A percentile compares a stretch with the other conserved stretches of the same genome.
These are phyloP conservation scores for Maudiozyma humilis DNA, from an alignment of 1,139 yeast genomes.

Conservation along the genomic window DNA sequence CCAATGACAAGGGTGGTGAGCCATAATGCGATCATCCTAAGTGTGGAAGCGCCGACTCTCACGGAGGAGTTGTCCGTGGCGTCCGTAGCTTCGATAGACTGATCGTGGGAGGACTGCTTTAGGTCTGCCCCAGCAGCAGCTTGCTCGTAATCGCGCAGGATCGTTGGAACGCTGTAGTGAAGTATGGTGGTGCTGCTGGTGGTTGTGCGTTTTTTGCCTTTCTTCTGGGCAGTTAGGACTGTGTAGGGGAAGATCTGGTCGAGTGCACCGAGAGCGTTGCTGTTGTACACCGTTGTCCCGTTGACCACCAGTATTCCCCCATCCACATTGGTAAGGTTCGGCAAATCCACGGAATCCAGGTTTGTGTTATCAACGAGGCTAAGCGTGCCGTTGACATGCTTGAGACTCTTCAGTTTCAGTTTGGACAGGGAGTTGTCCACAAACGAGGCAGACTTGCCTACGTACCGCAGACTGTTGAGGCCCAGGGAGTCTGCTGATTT, in stretches of 20 bases:
- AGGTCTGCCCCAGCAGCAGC: too few species aligned
- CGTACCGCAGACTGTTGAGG: constrained; percentile 42
- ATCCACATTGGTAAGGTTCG: constrained; percentile 48
- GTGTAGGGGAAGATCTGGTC: too few species aligned
- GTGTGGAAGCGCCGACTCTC: neutral
- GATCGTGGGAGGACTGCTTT: too few species aligned
- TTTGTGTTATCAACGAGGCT: constrained; percentile 48
- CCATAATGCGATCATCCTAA: neutral
- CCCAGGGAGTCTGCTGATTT: constrained; percentile 47
- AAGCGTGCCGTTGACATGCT: constrained; percentile 55
- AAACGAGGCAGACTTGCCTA: constrained; percentile 51
- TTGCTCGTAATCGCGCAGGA: too few species aligned
- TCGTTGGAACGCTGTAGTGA: too few species aligned
- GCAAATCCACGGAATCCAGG: constrained; percentile 41
- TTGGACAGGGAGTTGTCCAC: constrained; percentile 51
- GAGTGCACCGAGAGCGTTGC: too few species aligned
- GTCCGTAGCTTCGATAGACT: too few species aligned
- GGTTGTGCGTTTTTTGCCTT: too few species aligned
- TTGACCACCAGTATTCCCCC: constrained; percentile 67
- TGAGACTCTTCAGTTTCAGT: constrained; percentile 47
- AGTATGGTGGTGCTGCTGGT: too few species aligned
- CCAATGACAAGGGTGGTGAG: neutral
- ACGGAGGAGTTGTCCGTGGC: neutral
- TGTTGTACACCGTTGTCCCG: constrained; percentile 43
- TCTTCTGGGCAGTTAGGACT: too few species aligned